Conservation (phyloP, 2,329 filamentous ascomycete genomes). For the Claviceps cyperi region DNA sequence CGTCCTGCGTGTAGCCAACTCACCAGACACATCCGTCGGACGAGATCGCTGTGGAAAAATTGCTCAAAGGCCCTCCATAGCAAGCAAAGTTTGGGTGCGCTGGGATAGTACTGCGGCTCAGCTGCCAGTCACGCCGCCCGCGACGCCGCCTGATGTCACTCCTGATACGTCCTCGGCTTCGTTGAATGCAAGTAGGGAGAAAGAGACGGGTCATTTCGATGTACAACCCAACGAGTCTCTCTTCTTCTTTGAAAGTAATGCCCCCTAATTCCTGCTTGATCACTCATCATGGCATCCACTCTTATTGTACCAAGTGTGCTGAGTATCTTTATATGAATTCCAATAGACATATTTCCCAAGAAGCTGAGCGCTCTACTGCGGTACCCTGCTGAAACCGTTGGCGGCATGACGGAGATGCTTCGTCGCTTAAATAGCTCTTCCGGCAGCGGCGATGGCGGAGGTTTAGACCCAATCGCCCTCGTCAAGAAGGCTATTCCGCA, state of each 20-base stretch:
- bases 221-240: conserved; percentile 64
- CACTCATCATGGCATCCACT: background rate
- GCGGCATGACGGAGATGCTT: conserved; percentile 35
- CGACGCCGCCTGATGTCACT: conserved; percentile 2
- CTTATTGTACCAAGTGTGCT: background rate
- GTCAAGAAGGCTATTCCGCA: conserved; percentile 49
- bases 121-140: background rate
- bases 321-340: background rate
- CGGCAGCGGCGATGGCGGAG: conserved; percentile 30
- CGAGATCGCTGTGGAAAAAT: background rate
- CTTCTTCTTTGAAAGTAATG: conserved; percentile 76
- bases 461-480: conserved; percentile 36
- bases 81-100: background rate
- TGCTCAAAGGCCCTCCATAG: background rate
- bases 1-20: background rate
- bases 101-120: conserved; percentile 13
- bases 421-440: conserved; percentile 36
- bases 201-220: conserved; percentile 71
- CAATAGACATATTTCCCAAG: conserved; percentile 69
- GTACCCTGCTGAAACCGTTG: conserved; percentile 32
- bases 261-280: background rate
- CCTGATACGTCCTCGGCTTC: conserved; percentile 6
- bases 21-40: background rate
- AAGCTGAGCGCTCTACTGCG: conserved; percentile 41
- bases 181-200: conserved; percentile 29